Base-by-base conservation (phyloP, 2,329 filamentous ascomycete species). In the Colletotrichum tabaci region DNA sequence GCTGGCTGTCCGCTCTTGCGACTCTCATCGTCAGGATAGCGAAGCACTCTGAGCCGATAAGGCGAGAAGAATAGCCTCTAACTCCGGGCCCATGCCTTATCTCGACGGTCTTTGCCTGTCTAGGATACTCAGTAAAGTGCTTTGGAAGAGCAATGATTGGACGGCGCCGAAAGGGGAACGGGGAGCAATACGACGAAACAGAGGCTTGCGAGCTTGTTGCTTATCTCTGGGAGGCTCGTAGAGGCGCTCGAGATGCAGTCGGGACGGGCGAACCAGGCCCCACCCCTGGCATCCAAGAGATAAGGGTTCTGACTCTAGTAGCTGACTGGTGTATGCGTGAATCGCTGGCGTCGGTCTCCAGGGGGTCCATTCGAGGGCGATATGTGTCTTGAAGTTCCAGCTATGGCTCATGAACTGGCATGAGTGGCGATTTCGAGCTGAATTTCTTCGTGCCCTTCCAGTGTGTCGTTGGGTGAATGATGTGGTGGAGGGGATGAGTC, bases 281-380 rank as follows among this genome's bases (percentile, higher is more conserved):
- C 70, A 72, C 70, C 70, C 66, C 70, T 72, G 61, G 67, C 70
- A 58, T 66, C 61, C 70, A 66, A 71, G 70, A 72, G 70, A 72
- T 72, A 72, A 72, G 70, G 23, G 40, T 26, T 53, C 42, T 42
- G 53, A 61, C 56, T 61, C 66, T 72, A 56, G 57, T 57, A 66
- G 55, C 49, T 72, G 55, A 66, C 60, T 71, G 70, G 60, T n/a
- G 55, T 49, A 40, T 67, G 57, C 64, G 56, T 69, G 18, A 60
- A 66, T 70, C 26, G 61, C 26, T 42, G 61, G 40, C 44, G 67
- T 72, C 61, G 67, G 66, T 72, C 70, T 61, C 67, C 67, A 42
- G 61, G 66, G 70, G 42, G 30, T 26, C 16, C 12, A 46, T 30
- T 35, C 35, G n/a, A 56, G 46, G 16, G 47, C 69, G 66, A 46